A percentile compares a stretch with the other conserved stretches of the same genome.
Conservation (phyloP, 2,329 filamentous ascomycete species). For the Pseudogymnoascus sp. region DNA sequence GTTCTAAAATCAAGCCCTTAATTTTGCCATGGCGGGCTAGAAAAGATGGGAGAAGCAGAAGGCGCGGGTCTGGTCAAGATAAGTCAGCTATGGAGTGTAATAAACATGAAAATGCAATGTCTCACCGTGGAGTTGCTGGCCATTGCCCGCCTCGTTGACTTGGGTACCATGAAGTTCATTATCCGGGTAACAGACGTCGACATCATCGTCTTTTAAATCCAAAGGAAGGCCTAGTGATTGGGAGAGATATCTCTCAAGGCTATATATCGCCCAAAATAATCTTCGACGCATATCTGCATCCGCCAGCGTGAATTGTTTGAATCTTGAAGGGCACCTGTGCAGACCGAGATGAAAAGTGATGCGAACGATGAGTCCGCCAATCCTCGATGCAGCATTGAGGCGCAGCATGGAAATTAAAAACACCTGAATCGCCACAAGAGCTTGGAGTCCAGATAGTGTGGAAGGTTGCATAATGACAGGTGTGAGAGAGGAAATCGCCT, state of each 20-base stretch:
- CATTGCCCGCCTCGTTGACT: conserved; percentile 9
- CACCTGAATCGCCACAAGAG: conserved; percentile 43
- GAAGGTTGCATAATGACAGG: conserved; percentile 39
- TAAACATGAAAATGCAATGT: background rate
- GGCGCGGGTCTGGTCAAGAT: conserved; percentile 20
- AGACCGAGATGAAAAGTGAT: conserved; percentile 49
- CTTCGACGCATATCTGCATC: conserved; percentile 42
- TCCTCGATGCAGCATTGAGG: conserved; percentile 46
- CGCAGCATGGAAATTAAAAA: conserved; percentile 48
- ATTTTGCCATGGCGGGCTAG: conserved; percentile 41
- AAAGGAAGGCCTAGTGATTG: conserved; percentile 48
- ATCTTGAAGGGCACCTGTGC: conserved; percentile 48
- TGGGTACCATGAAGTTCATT: conserved; percentile 35
- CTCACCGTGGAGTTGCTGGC: conserved; percentile 16
- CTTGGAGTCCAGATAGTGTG: conserved; percentile 40
- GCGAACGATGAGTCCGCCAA: conserved; percentile 46
- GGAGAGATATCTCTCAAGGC: conserved; percentile 45
- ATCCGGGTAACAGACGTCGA: conserved; percentile 48
- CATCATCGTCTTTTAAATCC: conserved; percentile 46
- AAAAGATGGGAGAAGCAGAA: conserved; percentile 27
- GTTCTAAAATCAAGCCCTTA: conserved; percentile 42
- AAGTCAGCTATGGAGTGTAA: conserved; percentile 10
- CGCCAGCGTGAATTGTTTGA: conserved; percentile 38
- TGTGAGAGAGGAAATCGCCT: conserved; percentile 41
- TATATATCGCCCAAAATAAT: conserved; percentile 50